Evolutionary conservation across 2,329 filamentous ascomycete genomes (phyloP).

Genomic region (Aspergillus fischeri): DNA sequence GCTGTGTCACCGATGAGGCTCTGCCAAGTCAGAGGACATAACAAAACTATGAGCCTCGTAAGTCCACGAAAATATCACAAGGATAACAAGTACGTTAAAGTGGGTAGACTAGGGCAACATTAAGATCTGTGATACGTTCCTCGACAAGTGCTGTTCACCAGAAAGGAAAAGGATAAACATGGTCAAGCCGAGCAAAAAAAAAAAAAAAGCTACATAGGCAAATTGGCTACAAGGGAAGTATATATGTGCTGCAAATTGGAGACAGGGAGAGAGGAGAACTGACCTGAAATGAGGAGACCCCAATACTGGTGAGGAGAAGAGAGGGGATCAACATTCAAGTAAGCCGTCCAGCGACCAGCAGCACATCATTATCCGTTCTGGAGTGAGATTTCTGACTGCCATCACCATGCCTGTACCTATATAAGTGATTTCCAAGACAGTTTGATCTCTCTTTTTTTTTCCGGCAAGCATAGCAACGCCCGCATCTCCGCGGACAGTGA

Average conservation of each 20-base stretch:
- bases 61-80: neutral
- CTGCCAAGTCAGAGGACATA: neutral
- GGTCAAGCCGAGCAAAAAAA: no score
- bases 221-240: conserved; percentile 4
- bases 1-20: neutral
- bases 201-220: neutral
- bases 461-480: neutral
- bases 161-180: neutral
- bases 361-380: neutral
- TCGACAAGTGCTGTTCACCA: neutral
- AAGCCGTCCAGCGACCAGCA: neutral
- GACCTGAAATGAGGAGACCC: neutral
- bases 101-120: neutral
- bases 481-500: conserved; percentile 4
- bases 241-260: neutral
- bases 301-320: neutral
- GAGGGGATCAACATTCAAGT: neutral
- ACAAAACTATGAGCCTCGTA: neutral
- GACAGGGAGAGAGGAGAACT: neutral
- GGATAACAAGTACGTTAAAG: neutral
- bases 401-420: neutral
- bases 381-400: neutral
- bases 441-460: neutral
- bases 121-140: neutral
- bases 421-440: neutral